Evolutionary conservation across 306 rosid species (phyloP).

Genomic region (Mucuna pruriens): DNA sequence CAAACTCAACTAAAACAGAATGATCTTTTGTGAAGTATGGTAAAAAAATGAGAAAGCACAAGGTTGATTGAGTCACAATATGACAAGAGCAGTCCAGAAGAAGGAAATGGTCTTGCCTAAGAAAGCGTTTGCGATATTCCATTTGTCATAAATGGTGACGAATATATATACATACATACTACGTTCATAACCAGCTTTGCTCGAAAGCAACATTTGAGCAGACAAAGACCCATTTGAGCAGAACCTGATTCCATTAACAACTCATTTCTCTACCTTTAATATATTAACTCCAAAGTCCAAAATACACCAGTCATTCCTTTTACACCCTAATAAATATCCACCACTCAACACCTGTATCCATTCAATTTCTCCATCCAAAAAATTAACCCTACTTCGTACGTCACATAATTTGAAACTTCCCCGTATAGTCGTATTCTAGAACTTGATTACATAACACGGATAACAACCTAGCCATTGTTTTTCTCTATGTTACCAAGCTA

Average conservation of each 20-base stretch:
- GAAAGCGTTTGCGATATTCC: conserved; percentile 16
- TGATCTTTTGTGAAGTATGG: too few relatives aligned
- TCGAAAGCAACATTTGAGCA: conserved; percentile 48
- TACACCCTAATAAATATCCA: conserved; percentile 11
- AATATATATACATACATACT: background rate
- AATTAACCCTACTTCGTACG: conserved; percentile 16
- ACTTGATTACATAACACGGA: background rate
- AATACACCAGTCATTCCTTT: conserved; percentile 18
- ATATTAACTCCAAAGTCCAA: conserved; percentile 16
- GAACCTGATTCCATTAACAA: background rate
- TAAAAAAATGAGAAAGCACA: background rate
- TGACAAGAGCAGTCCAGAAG: background rate
- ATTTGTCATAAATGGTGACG: conserved; percentile 7
- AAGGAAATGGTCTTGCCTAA: background rate
- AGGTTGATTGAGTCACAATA: background rate
- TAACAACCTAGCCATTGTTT: conserved; percentile 14
- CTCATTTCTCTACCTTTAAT: conserved; percentile 28
- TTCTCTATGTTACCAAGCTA: background rate
- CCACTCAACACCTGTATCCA: conserved; percentile 31
- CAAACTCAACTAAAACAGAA: too few relatives aligned
- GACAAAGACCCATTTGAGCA: conserved; percentile 16
- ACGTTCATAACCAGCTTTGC: conserved; percentile 32
- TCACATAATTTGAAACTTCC: conserved; percentile 35
- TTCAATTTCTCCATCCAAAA: conserved; percentile 16
- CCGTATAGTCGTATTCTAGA: background rate